Evolutionary conservation across 169 alveolate species (phyloP).

Genomic region (Ichthyophthirius multifiliis): DNA sequence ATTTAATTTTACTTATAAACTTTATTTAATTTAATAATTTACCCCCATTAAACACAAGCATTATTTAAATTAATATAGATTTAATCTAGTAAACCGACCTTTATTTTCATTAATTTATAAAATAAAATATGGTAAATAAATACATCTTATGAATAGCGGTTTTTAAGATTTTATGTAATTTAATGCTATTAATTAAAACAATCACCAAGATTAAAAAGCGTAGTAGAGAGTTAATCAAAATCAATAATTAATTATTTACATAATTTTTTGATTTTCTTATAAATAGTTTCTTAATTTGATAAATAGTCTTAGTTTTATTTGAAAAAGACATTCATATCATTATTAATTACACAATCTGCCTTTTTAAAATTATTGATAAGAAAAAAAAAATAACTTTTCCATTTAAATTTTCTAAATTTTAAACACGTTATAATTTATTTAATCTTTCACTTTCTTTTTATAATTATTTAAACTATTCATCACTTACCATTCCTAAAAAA

Average conservation of each 20-base stretch:
- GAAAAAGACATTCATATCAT: neutral
- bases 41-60: neutral
- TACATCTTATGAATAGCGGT: too few relatives aligned
- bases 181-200: neutral
- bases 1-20: neutral
- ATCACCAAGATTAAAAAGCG: neutral
- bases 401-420: neutral
- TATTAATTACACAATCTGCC: neutral
- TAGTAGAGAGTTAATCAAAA: neutral
- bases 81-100: neutral
- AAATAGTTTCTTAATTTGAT: neutral
- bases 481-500: neutral
- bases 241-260: neutral
- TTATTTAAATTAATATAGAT: neutral
- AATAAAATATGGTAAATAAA: neutral
- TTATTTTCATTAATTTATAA: neutral
- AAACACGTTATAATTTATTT: neutral
- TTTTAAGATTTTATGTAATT: too few relatives aligned
- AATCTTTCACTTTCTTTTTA: neutral
- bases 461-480: neutral
- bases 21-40: neutral
- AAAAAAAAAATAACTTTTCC: neutral
- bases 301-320: neutral
- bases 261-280: neutral
- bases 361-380: neutral